Base-by-base conservation (phyloP, 176 grass and related monocot genomes). In the Oropetium thomaeum region DNA sequence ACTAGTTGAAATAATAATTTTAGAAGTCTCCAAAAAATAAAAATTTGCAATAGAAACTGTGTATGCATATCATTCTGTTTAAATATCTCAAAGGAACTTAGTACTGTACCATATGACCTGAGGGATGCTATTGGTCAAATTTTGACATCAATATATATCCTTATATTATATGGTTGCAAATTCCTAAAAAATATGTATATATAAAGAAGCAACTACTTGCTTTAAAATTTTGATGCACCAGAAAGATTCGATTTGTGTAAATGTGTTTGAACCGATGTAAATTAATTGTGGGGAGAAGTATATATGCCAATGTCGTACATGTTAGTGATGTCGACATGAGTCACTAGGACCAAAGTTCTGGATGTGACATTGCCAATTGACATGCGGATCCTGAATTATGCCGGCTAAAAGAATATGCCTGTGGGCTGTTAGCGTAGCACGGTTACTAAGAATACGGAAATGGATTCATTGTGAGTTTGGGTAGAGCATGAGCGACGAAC, bases 331-430 rank as follows among this genome's bases (percentile, higher is more conserved):
- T 49, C 20, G 23, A 62, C 72, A 69, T 38, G 43, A 48, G 26
- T 51, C 79, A 52, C 26, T 31, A 60, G 14, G 66, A 78, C 73
- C 52, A 82, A n/a, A 73, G 73, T 82, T 87, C 58, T 66, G 30
- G 73, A 58, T 57, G 58, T 72, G 79, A 58, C 71, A 82, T 57
- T 59, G 49, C 59, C 85, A 78, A 76, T 52, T 58, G 37, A 48
- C 44, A 77, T 82, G 58, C 13, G 58, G 65, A 65, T 87, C 47
- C 48, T 25, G 64, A 45, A 35, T 22, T 22, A 10, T 52, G 17
- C 20, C 34, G 59, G n/a, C n/a, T n/a, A n/a, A n/a, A n/a, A n/a
- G n/a, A n/a, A n/a, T n/a, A n/a, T n/a, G n/a, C n/a, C n/a, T n/a
- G n/a, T n/a, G n/a, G n/a, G n/a, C n/a, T n/a, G n/a, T n/a, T n/a